Evolutionary conservation across 345 rosid species (phyloP), one percentile per base, ranked within the genome.

Genomic region (Salix brachista): DNA sequence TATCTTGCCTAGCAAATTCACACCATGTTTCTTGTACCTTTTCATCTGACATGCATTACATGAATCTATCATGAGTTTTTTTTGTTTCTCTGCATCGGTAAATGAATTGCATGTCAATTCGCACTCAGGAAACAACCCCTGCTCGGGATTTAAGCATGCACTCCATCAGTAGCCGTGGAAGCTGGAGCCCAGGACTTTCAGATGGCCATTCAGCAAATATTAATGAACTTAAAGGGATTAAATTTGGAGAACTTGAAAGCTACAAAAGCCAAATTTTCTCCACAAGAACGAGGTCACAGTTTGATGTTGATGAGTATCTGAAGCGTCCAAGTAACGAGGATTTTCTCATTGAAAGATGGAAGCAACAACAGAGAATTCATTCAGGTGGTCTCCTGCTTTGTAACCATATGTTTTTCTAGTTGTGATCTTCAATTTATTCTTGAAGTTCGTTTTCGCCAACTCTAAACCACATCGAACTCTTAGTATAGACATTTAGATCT

Each of bases 151-250:
- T 8, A 44, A 85, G 84, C 79, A 74, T 66, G 72, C 81, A 80
- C 60, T 83, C 91, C 5, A 65, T 74, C 67, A 96, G 97, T 82
- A 93, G 97, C 87, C 90, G 61, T 12, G 97, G 92, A 68, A 93
- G 98, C 74, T 92, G 99, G 91, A 91, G 86, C 80, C 97, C 96
- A 0, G 88, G 75, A 81, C 46, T 76, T 72, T n/a, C 67, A 1
- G 80, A 82, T 32, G 72, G 75, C 23, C 82, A 85, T 52, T 72
- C 75, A 34, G 67, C 75, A 56, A 84, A 74, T 69, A 67, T 26
- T 1, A 61, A 83, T 76, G 86, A 81, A 68, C 78, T 79, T 18
- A 7, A n/a, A 21, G 56, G 79, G 12, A 84, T 70, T 62, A 76
- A 72, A 73, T 69, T 28, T 13, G 73, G 65, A 76, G 85, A 86